phyloP scores from a whole-genome alignment of 202 grass and related monocot genomes.

The Bolboschoenoplectus hybrid region DNA sequence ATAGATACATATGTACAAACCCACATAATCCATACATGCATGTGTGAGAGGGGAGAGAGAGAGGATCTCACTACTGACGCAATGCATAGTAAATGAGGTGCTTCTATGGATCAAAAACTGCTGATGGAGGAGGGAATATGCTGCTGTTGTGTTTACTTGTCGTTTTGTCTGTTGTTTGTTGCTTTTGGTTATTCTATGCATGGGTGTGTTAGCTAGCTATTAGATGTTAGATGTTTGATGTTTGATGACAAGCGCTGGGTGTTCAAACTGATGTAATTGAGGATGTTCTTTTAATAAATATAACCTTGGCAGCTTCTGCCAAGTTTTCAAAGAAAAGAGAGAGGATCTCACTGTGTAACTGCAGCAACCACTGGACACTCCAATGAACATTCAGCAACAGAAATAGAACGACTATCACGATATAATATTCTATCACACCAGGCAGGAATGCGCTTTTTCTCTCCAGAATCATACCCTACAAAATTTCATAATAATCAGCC shows the following conservation, averaged over 20 bases:
- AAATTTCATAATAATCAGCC: conserved; percentile 1
- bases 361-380: conserved; percentile 76
- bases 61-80: background rate
- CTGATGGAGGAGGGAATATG: too few relatives aligned
- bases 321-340: background rate
- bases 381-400: conserved; percentile 71
- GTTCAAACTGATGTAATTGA: too few relatives aligned
- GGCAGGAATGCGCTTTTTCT: conserved; percentile 97
- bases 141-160: too few relatives aligned
- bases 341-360: conserved; percentile 68
- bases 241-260: too few relatives aligned
- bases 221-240: too few relatives aligned
- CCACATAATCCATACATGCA: background rate
- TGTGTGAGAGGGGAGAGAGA: background rate
- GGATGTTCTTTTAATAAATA: too few relatives aligned
- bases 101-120: too few relatives aligned
- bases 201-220: too few relatives aligned
- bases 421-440: conserved; percentile 98
- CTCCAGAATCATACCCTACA: conserved; percentile 91
- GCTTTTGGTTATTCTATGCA: too few relatives aligned
- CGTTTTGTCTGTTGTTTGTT: too few relatives aligned
- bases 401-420: conserved; percentile 76
- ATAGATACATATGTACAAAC: background rate
- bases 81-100: too few relatives aligned
- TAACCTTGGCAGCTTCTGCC: too few relatives aligned